Conservation (phyloP, 2,329 filamentous ascomycete species). For the Ophiostoma ips region DNA sequence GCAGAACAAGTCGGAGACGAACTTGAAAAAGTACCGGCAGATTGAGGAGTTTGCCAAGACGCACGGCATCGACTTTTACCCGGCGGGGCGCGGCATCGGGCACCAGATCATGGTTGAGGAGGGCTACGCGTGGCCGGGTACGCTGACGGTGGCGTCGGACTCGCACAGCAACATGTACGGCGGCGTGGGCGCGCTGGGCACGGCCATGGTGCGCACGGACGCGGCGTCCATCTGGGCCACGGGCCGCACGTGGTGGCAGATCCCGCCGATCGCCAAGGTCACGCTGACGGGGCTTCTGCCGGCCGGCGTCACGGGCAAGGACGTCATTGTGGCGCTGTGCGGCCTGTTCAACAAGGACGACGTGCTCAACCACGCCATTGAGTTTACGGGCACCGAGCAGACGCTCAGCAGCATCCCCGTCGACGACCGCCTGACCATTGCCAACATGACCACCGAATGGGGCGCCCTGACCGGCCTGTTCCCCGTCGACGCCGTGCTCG, state of each 20-base stretch:
- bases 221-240: constrained; percentile 79
- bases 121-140: constrained; percentile 70
- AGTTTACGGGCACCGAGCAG: constrained; percentile 69
- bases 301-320: constrained; percentile 75
- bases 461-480: constrained; percentile 57
- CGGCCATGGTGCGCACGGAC: constrained; percentile 74
- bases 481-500: constrained; percentile 61
- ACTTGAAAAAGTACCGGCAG: constrained; percentile 67
- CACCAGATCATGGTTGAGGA: constrained; percentile 90
- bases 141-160: constrained; percentile 65
- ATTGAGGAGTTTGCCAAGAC: constrained; percentile 71
- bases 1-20: constrained; percentile 64
- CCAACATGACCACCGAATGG: constrained; percentile 70
- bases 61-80: constrained; percentile 66
- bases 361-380: constrained; percentile 80
- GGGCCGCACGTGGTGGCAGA: constrained; percentile 72
- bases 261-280: constrained; percentile 65
- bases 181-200: constrained; percentile 62
- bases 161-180: constrained; percentile 76
- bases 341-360: constrained; percentile 77
- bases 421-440: constrained; percentile 56
- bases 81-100: constrained; percentile 31
- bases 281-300: constrained; percentile 65
- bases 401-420: constrained; percentile 55
- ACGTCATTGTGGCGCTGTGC: constrained; percentile 82